These are phyloP conservation scores for Pyrrhoderma noxium DNA, from an alignment of 1,284 basidiomycete species.

Conservation along the genomic window DNA sequence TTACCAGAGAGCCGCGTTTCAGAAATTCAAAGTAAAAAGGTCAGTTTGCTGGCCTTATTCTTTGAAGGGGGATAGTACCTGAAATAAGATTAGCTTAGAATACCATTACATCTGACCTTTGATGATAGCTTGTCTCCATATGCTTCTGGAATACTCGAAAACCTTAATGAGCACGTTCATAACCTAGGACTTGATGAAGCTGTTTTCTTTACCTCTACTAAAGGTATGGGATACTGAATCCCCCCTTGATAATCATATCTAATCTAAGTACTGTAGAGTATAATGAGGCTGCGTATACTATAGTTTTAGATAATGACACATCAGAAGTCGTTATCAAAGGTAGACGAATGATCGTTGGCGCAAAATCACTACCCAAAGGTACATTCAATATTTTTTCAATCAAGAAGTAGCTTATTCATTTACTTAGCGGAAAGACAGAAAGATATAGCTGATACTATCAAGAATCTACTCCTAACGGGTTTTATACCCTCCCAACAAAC, in stretches of 20 bases:
- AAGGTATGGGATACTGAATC: neutral
- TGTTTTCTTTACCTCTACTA: neutral
- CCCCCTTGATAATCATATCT: too few species aligned
- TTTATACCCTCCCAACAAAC: conserved; percentile 49
- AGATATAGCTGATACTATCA: neutral
- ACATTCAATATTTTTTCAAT: neutral
- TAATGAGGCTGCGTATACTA: neutral
- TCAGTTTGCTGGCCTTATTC: conserved; percentile 11
- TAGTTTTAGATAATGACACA: conserved; percentile 1
- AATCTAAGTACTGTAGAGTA: too few species aligned
- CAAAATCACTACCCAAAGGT: conserved; percentile 6
- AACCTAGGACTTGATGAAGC: conserved; percentile 5
- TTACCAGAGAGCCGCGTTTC: conserved; percentile 61
- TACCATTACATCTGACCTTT: conserved; percentile 48
- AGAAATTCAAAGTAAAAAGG: conserved; percentile 38
- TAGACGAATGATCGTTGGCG: conserved; percentile 8
- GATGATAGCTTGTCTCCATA: conserved; percentile 23
- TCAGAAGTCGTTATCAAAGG: conserved; percentile 3
- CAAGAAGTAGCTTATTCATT: neutral
- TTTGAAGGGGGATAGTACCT: neutral
- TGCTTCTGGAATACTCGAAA: neutral
- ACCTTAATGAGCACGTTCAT: conserved; percentile 3
- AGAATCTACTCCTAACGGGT: conserved; percentile 22
- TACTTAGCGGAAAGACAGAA: neutral
- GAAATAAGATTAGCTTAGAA: conserved; percentile 21